Percentiles rank a stretch among this genome's conserved stretches.
These are phyloP conservation scores for Porcisia hertigi DNA, from an alignment of 208 protist genomes.

Conservation along the genomic window DNA sequence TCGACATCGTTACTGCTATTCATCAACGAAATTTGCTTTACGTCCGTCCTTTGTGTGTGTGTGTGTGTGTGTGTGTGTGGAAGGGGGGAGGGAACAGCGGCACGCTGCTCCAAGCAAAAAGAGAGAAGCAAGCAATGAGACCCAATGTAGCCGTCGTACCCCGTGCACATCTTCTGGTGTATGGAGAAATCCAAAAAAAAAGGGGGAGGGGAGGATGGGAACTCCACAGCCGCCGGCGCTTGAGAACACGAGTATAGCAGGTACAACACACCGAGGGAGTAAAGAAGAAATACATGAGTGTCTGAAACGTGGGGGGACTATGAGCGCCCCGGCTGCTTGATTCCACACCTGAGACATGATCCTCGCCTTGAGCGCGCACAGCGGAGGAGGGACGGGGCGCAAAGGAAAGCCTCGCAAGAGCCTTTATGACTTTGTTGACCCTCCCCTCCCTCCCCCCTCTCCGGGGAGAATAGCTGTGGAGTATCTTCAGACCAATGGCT, in stretches of 20 bases:
- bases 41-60: not conserved
- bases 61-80: constrained; percentile 3
- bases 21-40: not conserved
- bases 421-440: not conserved
- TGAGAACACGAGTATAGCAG: no score
- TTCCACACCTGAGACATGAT: not conserved
- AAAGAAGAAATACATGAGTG: not conserved
- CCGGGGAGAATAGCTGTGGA: not conserved
- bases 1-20: constrained; percentile 4
- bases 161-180: not conserved
- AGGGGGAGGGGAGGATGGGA: not conserved
- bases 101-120: not conserved
- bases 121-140: not conserved
- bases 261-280: not conserved
- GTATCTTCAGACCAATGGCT: not conserved
- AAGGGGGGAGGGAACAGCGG: not conserved
- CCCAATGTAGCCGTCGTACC: not conserved
- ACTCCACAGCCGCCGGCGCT: not conserved
- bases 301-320: not conserved
- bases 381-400: not conserved
- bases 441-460: no score
- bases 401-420: not conserved
- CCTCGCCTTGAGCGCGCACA: not conserved
- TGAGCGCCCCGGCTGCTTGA: not conserved
- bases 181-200: not conserved